Base-by-base conservation (phyloP, 306 rosid genomes). In the Quercus agrifolia region DNA sequence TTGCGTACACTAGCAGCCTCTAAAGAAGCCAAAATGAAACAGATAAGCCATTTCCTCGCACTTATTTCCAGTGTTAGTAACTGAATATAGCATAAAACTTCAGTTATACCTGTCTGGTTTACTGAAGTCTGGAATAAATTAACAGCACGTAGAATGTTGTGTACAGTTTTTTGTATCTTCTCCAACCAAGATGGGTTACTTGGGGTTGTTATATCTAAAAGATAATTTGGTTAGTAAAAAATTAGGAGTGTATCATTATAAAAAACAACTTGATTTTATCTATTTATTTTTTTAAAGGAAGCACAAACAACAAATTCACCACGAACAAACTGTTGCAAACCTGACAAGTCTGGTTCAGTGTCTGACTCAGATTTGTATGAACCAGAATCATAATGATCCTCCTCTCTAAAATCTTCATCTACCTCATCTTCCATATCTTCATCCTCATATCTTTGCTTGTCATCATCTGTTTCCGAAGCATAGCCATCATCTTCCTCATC, bases 391-490 rank as follows among this genome's bases (percentile, higher is more conserved):
- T 82, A 86, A 55, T 73, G 92, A 84, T 86, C 89, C 18, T 78
- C 97, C 66, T 86, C 93, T 49, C 68, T 87, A 77, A 63, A 82
- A 69, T 88, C 92, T 5, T 88, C 92, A 52, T 92, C 92, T 13
- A 76, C 67, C 56, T 86, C 94, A 70, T 89, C 93, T 54, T 87
- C 92, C 46, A 73, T 5, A 73, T 75, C 79, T 20, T 83, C 84
- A 67, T 87, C 93, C 12, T 90, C 97, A 74, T 91, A 86, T 83
- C 55, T 84, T 35, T 82, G 83, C 73, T 61, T 71, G 4, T 92
- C 99, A 59, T 93, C 96, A 64, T 95, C 99, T 69, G 88, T 80
- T 84, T 93, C 98, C 33, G 99, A 90, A 78, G 87, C 96, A 88
- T 91, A 91, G 78, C 89, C 87, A 71, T 91, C 96, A 83, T 85